A percentile compares a stretch with the other conserved stretches of the same genome.
phyloP scores from a whole-genome alignment of 495 filamentous ascomycete genomes.

The Sporormia fimetaria region DNA sequence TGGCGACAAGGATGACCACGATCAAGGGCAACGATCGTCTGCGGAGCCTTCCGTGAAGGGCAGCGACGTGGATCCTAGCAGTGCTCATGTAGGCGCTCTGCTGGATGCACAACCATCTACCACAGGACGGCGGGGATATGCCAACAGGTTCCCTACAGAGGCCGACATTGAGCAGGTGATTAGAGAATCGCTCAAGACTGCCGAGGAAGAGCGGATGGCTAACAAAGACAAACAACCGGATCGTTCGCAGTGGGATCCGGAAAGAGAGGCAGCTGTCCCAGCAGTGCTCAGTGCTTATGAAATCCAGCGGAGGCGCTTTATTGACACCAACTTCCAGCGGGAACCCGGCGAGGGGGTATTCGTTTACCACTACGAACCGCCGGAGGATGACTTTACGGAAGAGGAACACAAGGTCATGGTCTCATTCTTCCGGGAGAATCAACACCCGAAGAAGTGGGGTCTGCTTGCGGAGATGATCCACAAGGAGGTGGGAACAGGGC shows the following conservation, averaged over 20 bases:
- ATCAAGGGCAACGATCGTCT: slow-evolving; percentile 42
- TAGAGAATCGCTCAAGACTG: slow-evolving; percentile 60
- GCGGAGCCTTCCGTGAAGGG: slow-evolving; percentile 28
- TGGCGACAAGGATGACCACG: slow-evolving; percentile 37
- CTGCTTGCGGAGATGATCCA: slow-evolving; percentile 67
- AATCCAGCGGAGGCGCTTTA: slow-evolving; percentile 39
- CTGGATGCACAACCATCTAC: slow-evolving; percentile 7
- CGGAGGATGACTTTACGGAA: slow-evolving; percentile 69
- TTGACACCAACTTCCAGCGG: slow-evolving; percentile 62
- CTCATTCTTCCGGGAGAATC: slow-evolving; percentile 55
- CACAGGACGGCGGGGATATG: slow-evolving; percentile 8
- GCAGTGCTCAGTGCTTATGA: slow-evolving; percentile 48
- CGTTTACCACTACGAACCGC: slow-evolving; percentile 61
- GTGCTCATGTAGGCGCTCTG: slow-evolving; percentile 9
- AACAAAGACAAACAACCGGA: slow-evolving; percentile 51
- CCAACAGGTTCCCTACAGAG: slow-evolving; percentile 35
- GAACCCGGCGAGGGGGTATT: slow-evolving; percentile 53
- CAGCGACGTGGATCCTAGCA: slow-evolving; percentile 35
- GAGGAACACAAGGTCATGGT: slow-evolving; percentile 71
- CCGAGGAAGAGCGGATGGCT: slow-evolving; percentile 59
- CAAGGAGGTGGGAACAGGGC: slow-evolving; percentile 31
- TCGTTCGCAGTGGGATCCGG: slow-evolving; percentile 61
- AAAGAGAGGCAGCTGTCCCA: slow-evolving; percentile 76
- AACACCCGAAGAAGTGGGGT: slow-evolving; percentile 79
- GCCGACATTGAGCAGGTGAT: slow-evolving; percentile 67